phyloP scores from a whole-genome alignment of 495 filamentous ascomycete species.

The Hypomontagnella monticulosa region DNA sequence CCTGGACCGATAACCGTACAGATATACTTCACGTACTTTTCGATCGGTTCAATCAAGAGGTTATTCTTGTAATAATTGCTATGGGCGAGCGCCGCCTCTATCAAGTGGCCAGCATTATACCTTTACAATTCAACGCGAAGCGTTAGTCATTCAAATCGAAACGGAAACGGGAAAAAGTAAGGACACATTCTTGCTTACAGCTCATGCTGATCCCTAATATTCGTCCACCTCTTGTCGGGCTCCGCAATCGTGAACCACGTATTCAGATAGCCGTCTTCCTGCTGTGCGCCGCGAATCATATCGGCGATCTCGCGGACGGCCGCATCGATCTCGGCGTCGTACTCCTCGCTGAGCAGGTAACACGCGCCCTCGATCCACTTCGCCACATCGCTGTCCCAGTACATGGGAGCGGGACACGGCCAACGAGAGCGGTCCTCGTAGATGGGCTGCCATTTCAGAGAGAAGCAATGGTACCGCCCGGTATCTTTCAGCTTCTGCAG shows the following conservation, averaged over 20 bases:
- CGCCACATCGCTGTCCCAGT: conserved; percentile 69
- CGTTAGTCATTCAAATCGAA: conserved; percentile 5
- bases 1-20: conserved; percentile 59
- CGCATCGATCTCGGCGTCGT: conserved; percentile 56
- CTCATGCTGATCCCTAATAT: conserved; percentile 69
- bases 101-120: conserved; percentile 68
- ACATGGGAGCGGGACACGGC: conserved; percentile 64
- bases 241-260: conserved; percentile 67
- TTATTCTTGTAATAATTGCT: conserved; percentile 60
- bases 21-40: conserved; percentile 65
- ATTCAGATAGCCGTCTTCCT: conserved; percentile 67
- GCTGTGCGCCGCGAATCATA: conserved; percentile 65
- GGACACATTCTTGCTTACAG: conserved; percentile 56
- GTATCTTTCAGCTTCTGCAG: conserved; percentile 62
- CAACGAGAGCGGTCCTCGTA: conserved; percentile 60
- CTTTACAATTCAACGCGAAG: conserved; percentile 42
- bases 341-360: conserved; percentile 59
- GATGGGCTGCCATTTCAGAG: conserved; percentile 59
- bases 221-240: conserved; percentile 62
- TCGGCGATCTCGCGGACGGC: conserved; percentile 64
- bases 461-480: conserved; percentile 65
- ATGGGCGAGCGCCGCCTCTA: conserved; percentile 67
- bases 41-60: conserved; percentile 59
- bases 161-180: not conserved
- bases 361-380: conserved; percentile 71